Base-by-base conservation (phyloP, 83 land plant genomes). In the Isoetes engelmannii region DNA sequence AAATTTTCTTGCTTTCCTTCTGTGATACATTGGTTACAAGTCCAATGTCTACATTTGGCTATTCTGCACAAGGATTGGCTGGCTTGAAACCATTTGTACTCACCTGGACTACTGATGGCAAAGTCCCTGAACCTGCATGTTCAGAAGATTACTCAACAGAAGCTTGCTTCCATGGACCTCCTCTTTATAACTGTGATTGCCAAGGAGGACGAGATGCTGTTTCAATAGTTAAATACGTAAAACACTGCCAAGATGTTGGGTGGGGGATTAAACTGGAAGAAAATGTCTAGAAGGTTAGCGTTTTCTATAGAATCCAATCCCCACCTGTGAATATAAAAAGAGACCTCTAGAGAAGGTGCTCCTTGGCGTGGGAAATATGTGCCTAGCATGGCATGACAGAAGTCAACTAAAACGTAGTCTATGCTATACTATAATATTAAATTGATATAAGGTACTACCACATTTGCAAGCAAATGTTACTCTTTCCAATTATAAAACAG, bases 21-120 rank as follows among this genome's bases (percentile, higher is more conserved):
- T 78, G 78, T 17, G 89, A 92, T 72, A 79, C 74, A 12, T 71
- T 92, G 60, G 69, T 92, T 42, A 89, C 92, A 9, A n/a, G n/a
- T n/a, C n/a, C n/a, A n/a, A n/a, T 82, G 87, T 92, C 96, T 1
- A 92, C 98, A 10, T 92, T 92, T 60, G 98, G 98, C 6, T 92
- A 92, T 67, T 87, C 86, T 5, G 87, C 94, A 9, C 89, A 89
- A 48, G 85, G 92, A n/a, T 85, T 92, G 59, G 92, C 81, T 45
- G 96, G 92, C 4, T 28, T 87, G 67, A 84, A 68, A 69, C 87
- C 98, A 20, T 87, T 85, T 89, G 80, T 92, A 44, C 69, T 92
- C 15, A 74, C 72, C 73, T 54, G 62, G 45, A 61, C 69, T 21
- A 47, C 67, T 45, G 69, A 72, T 63, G 74, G n/a, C 76, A 70